A percentile compares a stretch with the other conserved stretches of the same genome.
Conservation (phyloP, 1,139 yeast genomes). For the Pichia sp. region DNA sequence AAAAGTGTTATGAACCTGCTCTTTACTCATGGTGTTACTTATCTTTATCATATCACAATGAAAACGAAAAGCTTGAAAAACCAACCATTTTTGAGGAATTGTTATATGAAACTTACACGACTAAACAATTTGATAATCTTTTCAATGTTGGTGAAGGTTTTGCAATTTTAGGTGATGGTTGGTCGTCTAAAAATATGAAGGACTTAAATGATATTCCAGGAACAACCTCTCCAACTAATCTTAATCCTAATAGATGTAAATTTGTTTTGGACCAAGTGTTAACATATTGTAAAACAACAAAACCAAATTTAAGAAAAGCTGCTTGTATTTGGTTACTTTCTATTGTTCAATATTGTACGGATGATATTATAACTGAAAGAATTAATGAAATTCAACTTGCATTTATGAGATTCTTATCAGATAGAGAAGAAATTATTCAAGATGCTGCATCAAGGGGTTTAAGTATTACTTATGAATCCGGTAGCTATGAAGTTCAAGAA, state of each 20-base stretch:
- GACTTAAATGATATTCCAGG: constrained; percentile 27
- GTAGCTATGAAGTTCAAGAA: constrained; percentile 63
- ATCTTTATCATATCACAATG: constrained; percentile 36
- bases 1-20: constrained; percentile 57
- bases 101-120: constrained; percentile 52
- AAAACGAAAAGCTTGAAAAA: not conserved
- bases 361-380: constrained; percentile 37
- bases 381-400: constrained; percentile 59
- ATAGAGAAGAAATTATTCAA: constrained; percentile 77
- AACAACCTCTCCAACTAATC: constrained; percentile 6
- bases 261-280: constrained; percentile 45
- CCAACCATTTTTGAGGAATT: constrained; percentile 36
- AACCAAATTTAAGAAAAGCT: constrained; percentile 65
- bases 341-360: constrained; percentile 66
- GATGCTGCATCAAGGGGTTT: constrained; percentile 91
- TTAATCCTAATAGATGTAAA: constrained; percentile 20
- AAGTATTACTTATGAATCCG: constrained; percentile 73
- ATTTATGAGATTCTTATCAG: constrained; percentile 63
- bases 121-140: constrained; percentile 67
- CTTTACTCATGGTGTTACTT: constrained; percentile 51
- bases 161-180: constrained; percentile 65
- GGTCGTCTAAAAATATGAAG: constrained; percentile 56
- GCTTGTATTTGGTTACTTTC: constrained; percentile 86
- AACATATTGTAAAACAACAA: constrained; percentile 52
- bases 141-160: constrained; percentile 86